Base-by-base conservation (phyloP, 2,329 filamentous ascomycete species). In the Cercospora citrullina region DNA sequence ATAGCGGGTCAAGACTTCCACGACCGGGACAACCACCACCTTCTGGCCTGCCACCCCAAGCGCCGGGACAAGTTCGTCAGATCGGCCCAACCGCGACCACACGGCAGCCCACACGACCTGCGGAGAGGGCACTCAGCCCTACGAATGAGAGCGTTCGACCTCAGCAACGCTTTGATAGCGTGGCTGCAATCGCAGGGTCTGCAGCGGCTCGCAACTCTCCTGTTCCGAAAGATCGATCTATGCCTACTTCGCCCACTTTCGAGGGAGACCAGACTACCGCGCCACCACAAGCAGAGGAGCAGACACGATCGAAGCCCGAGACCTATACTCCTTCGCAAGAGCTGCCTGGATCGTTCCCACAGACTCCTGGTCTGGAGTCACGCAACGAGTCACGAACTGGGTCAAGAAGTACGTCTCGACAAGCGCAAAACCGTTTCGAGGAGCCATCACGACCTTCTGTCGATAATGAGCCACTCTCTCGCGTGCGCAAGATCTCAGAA, bases 21-120 rank as follows among this genome's bases (percentile, higher is more conserved):
- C 67, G 79, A 89, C 68, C 89, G 86, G 85, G 75, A 83, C 85
- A 63, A 55, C 87, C 88, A 76, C 84, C 85, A 55, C 85, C 88
- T 4, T 82, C 85, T 53, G 89, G 89, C 12, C 89, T 89, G 45
- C 89, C 89, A 60, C 88, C 88, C 26, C 85, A 87, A 63, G 87
- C 88, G 55, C 88, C 90, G 78, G 84, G 86, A 60, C 88, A 88
- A 42, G 51, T 64, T 18, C 84, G 85, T 57, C 64, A 67, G 42
- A 74, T 74, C 9, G 73, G 73, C 9, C 55, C 60, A 33, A 66
- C 67, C 9, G 72, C 72, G 10, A 64, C 71, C 48, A 66, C 75
- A 16, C 67, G 77, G 23, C 76, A 77, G 61, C 75, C 75, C 1
- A 76, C 75, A 8, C 63, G 77, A 60, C 65, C 75, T 16, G 67